These are phyloP conservation scores for Berberis vulgaris DNA, from an alignment of 164 flowering plant species.

Conservation along the genomic window DNA sequence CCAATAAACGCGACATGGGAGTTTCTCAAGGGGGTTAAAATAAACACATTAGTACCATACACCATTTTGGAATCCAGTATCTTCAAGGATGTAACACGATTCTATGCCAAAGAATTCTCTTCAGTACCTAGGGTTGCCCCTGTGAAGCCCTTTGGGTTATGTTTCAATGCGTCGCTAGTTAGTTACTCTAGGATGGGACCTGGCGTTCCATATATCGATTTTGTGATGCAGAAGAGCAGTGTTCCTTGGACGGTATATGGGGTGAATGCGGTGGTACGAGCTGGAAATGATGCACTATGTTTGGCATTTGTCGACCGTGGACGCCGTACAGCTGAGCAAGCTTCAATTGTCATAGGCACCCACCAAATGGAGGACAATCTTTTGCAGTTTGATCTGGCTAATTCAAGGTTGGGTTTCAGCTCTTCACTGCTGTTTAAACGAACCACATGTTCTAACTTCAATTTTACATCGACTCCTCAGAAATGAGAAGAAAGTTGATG, in stretches of 20 bases:
- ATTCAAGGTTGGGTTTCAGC: slow-evolving; percentile 13
- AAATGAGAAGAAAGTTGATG: background rate
- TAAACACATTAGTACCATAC: slow-evolving; percentile 10
- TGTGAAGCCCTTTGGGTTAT: slow-evolving; percentile 13
- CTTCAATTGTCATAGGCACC: slow-evolving; percentile 12
- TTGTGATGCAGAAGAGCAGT: slow-evolving; percentile 9
- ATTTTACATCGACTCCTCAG: slow-evolving; percentile 8
- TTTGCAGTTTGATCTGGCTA: slow-evolving; percentile 15
- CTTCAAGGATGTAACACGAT: slow-evolving; percentile 2
- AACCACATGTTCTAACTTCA: slow-evolving; percentile 14
- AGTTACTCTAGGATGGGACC: slow-evolving; percentile 4
- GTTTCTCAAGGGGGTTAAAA: slow-evolving; percentile 3
- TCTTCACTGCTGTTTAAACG: slow-evolving; percentile 5
- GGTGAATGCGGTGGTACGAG: slow-evolving; percentile 2
- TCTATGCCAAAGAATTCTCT: slow-evolving; percentile 1
- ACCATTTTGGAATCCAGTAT: slow-evolving; percentile 7
- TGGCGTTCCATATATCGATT: slow-evolving; percentile 8
- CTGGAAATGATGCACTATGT: slow-evolving; percentile 2
- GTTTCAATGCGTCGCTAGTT: slow-evolving; percentile 7
- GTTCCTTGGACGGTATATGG: slow-evolving; percentile 11
- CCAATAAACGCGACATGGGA: slow-evolving; percentile 5
- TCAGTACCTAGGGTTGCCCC: slow-evolving; percentile 7
- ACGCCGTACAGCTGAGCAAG: background rate
- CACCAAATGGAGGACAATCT: slow-evolving; percentile 16
- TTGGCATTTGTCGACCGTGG: slow-evolving; percentile 17